These are phyloP conservation scores for Graphiopsis chlorocephala DNA, from an alignment of 2,329 filamentous ascomycete species.

Conservation along the genomic window DNA sequence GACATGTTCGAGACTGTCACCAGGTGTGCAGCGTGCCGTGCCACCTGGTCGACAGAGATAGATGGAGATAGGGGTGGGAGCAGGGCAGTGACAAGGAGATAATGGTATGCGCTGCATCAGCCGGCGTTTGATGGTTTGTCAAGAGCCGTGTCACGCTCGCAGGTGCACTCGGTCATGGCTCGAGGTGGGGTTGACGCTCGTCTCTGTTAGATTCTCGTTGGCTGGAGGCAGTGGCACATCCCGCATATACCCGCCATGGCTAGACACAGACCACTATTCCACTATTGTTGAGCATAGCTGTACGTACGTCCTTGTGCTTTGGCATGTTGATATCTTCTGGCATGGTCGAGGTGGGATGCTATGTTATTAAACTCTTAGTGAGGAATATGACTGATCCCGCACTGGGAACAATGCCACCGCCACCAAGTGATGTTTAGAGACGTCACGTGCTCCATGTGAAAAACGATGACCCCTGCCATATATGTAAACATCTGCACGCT, in stretches of 20 bases:
- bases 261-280: background rate
- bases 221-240: background rate
- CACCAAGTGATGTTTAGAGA: background rate
- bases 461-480: background rate
- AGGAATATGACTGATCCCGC: background rate
- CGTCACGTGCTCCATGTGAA: background rate
- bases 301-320: background rate
- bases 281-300: background rate
- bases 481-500: background rate
- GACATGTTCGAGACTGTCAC: background rate
- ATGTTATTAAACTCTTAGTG: background rate
- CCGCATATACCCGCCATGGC: background rate
- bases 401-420: background rate
- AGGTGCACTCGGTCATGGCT: background rate
- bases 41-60: background rate
- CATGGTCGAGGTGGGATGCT: background rate
- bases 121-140: constrained; percentile 7
- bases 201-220: background rate
- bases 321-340: background rate
- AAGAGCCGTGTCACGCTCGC: background rate
- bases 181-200: background rate
- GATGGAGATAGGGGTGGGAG: background rate
- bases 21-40: background rate
- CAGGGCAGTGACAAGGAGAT: background rate
- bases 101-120: background rate